Percentiles rank a stretch among this genome's conserved stretches.
Conservation (phyloP, 371 early-diverging fungal genomes). For the Gilbertella persicaria region DNA sequence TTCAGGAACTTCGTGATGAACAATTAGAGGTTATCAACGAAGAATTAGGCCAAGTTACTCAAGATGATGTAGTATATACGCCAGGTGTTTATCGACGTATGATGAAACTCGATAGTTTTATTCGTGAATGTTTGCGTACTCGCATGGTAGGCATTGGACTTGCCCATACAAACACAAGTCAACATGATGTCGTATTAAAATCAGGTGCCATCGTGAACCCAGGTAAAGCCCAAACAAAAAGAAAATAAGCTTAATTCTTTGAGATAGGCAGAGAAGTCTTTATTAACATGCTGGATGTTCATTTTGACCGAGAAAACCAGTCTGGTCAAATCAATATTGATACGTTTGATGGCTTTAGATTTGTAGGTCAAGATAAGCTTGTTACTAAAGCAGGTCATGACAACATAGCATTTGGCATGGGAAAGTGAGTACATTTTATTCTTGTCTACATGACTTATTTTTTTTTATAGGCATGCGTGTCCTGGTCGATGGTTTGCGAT, state of each 20-base stretch:
- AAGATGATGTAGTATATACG: constrained; percentile 20
- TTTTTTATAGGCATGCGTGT: constrained; percentile 34
- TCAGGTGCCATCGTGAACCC: constrained; percentile 46
- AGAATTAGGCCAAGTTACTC: constrained; percentile 12
- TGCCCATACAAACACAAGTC: constrained; percentile 31
- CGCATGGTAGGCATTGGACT: constrained; percentile 20
- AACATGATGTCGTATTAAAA: constrained; percentile 29
- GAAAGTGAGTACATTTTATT: constrained; percentile 31
- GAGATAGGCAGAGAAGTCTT: constrained; percentile 29
- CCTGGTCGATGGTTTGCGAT: constrained; percentile 40
- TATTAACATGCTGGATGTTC: constrained; percentile 29
- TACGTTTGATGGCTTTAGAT: constrained; percentile 48
- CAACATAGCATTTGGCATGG: constrained; percentile 54
- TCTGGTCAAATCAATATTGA: constrained; percentile 21
- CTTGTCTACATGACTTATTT: not conserved
- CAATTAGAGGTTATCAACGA: constrained; percentile 31
- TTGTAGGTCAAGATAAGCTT: constrained; percentile 37
- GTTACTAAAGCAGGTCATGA: constrained; percentile 41
- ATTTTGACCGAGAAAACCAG: constrained; percentile 19
- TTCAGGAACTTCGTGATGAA: constrained; percentile 39
- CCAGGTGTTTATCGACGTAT: constrained; percentile 33
- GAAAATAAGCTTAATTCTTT: not conserved
- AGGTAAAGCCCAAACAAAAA: constrained; percentile 18
- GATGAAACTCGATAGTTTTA: constrained; percentile 51
- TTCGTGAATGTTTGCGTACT: constrained; percentile 45